Evolutionary conservation across 2,329 filamentous ascomycete genomes (phyloP), one percentile per base, ranked within the genome.

Genomic region (Passalora sequoiae): DNA sequence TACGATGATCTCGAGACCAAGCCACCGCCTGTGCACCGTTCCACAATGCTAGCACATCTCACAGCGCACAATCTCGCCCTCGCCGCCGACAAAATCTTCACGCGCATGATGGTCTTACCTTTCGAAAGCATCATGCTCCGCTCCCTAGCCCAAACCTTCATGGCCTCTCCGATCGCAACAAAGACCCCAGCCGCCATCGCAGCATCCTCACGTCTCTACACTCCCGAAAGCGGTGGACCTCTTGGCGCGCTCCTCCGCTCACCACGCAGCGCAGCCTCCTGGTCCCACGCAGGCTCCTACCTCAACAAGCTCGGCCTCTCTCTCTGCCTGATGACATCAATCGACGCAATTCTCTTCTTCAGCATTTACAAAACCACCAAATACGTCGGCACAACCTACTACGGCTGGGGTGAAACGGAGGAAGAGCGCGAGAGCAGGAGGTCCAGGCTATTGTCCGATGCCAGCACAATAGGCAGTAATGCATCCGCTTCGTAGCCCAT

Each of bases 121-220:
- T 45, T 60, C 40, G 56, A 61, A 20, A 48, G 22, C 12, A 16
- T 57, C 7, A 49, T 59, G 29, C 40, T 59, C 27, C 51, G 56
- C 6, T 48, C 49, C 1, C 44, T 57, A 4, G 54, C 54, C 2
- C 15, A 27, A 1, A 49, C 44, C 3, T 59, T 50, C 32, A n/a
- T 56, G 16, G 27, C 38, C 10, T 52, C 51, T 3, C 19, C 46
- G 19, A 43, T 43, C 4, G 37, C 46, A 27, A 36, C 40, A 24
- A 32, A 40, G 21, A 40, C 30, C 20, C 19, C 24, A 1, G 9
- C 4, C 20, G 31, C 27, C 10, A 15, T 41, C 20, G 13, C 22
- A 22, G 28, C 40, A 12, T 28, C 38, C 21, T 30, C 44, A 8
- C n/a, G 31, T 7, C 20, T 50, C 10, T 49, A 50, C 35, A 6